Evolutionary conservation across 805 yeast species (phyloP), one percentile per base, ranked within the genome.

Genomic region (Starmerella roubikii): DNA sequence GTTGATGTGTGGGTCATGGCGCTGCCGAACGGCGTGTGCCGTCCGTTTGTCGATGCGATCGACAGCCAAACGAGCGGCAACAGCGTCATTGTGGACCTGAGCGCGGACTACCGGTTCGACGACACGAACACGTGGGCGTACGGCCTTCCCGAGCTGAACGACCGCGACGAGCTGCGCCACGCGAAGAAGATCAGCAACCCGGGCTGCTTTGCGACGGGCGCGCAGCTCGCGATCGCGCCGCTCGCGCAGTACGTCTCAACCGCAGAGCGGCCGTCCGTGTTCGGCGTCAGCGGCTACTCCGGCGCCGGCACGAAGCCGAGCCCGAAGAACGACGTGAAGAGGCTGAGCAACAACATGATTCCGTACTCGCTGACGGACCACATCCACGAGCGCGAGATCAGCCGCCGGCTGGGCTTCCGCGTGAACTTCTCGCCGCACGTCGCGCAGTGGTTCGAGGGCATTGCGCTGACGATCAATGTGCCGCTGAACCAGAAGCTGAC

Each of bases 1-100:
- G 82, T 91, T 42, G 98, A 91, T 54, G 78, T 86, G 37, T 91
- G 99, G 98, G 93, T 93, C 21, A 91, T 93, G 98, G 98, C 98
- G 2, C 70, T 91, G 54, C 99, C 99, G 47, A 91, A 91, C 58
- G 96, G 95, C 35, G 95, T 91, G 28, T 91, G 97, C 55, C 57
- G 59, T 55, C 69, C 69, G n/a, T 64, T 65, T 50, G 69, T 65
- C 6, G 61, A 60, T 29, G 66, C 69, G 10, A 56, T 65, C 25
- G 58, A 59, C 26, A 22, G 38, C 34, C 56, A 51, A 10, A 42
- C 44, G 11, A 91, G 85, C 39, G 53, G 58, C 30, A 65, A 69
- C 35, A 79, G 93, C 25, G 82, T 81, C 54, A 84, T 91, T 42
- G 69, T 91, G 46, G 99, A 91, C 57, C 67, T 91, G 42, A 80